Evolutionary conservation across 805 yeast species (phyloP).

Genomic region (Metschnikowia baotianmanensis): DNA sequence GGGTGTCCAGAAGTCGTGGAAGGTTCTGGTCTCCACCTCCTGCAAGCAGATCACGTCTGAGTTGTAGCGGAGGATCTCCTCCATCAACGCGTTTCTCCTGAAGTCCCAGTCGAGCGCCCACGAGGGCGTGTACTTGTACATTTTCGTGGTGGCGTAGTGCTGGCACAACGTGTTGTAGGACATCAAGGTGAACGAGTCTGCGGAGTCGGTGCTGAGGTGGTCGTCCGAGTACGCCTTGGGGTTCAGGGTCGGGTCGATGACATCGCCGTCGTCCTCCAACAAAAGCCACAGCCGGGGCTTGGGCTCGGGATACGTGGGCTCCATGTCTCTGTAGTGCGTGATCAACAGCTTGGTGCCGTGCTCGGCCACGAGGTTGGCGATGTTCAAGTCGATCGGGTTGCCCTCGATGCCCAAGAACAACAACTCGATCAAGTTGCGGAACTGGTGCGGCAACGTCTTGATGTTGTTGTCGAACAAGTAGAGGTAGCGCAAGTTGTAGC

Average conservation of each 20-base stretch:
- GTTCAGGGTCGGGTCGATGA: conserved; percentile 32
- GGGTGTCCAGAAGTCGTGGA: conserved; percentile 84
- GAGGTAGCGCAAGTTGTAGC: conserved; percentile 75
- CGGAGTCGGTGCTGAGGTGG: conserved; percentile 21
- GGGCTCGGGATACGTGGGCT: conserved; percentile 64
- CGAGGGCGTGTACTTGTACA: conserved; percentile 93
- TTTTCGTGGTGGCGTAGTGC: conserved; percentile 86
- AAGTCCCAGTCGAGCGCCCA: conserved; percentile 97
- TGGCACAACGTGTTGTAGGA: conserved; percentile 93
- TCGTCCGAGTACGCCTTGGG: conserved; percentile 34
- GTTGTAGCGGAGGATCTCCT: conserved; percentile 62
- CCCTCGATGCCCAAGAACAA: conserved; percentile 93
- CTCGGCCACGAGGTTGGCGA: conserved; percentile 67
- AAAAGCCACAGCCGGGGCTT: conserved; percentile 81
- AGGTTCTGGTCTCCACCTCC: conserved; percentile 88
- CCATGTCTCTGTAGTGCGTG: conserved; percentile 75
- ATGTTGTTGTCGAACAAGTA: conserved; percentile 87
- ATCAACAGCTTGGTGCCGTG: conserved; percentile 85
- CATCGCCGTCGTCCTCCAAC: conserved; percentile 74
- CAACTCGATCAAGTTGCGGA: conserved; percentile 81
- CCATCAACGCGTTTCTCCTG: conserved; percentile 71
- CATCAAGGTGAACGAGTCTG: conserved; percentile 65
- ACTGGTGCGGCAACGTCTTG: conserved; percentile 71
- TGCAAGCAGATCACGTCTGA: conserved; percentile 88
- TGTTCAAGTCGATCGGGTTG: conserved; percentile 69